Base-by-base conservation (phyloP, 2,329 filamentous ascomycete species). In the Hymenoscyphus fraxineus region DNA sequence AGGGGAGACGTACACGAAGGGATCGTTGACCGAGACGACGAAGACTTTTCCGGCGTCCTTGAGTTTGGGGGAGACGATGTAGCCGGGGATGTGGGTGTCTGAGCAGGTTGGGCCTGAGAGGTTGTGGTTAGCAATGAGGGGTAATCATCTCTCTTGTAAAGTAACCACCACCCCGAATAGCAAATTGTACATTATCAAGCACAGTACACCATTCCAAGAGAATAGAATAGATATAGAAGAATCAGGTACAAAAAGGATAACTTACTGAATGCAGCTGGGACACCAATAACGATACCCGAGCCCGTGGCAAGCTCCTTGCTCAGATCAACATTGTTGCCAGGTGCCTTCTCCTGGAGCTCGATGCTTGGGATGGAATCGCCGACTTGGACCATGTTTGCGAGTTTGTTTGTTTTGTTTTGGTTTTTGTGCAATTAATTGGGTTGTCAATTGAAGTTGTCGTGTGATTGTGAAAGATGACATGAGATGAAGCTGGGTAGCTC, bases 21-120 rank as follows among this genome's bases (percentile, higher is more conserved):
- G 86, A 76, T 98, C 94, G 76, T 98, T 98, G 75, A 97, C 93
- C 16, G 91, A 88, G 64, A 98, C 87, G 51, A 98, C 92, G 74
- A 96, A 96, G 57, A 97, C 91, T 73, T 90, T 83, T 59, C 93
- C 93, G 38, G 91, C 92, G 66, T 88, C 82, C 80, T 91, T 91
- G 71, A 96, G 83, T 76, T 88, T 87, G 63, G 88, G 83, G 75
- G 92, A 90, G 74, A 87, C 88, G 77, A 97, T 89, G 80, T 93
- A 98, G 63, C 91, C 90, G 0, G 94, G 94, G 57, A 98, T 83
- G 76, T 98, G 94, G 59, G 80, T 82, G 69, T 84, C 83, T 19
- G 85, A 88, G 80, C 88, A 90, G 12, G 83, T 79, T 47, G 87
- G 87, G 73, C 82, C 83, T 82, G 55, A 6, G 39, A 51, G 10